These are phyloP conservation scores for Xerophyta viscosa DNA, from an alignment of 106 monocot genomes.

Conservation along the genomic window DNA sequence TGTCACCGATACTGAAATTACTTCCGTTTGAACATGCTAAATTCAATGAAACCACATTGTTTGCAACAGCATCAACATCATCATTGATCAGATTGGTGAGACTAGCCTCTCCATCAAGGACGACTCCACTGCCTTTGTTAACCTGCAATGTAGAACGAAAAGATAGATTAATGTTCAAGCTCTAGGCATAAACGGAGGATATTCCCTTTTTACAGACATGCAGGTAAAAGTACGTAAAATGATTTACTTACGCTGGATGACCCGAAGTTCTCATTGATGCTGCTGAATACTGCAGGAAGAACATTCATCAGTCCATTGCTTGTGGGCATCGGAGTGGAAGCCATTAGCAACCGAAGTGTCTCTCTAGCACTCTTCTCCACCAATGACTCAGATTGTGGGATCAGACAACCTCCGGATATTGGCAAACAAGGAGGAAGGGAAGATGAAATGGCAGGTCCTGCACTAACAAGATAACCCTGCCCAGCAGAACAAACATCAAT, in stretches of 20 bases:
- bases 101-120: no score
- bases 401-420: slow-evolving; percentile 32
- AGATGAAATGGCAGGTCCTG: slow-evolving; percentile 68
- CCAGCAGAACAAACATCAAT: slow-evolving; percentile 86
- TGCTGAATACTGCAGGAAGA: slow-evolving; percentile 38
- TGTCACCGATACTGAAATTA: no score
- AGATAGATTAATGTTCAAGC: no score
- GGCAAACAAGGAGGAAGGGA: slow-evolving; percentile 45
- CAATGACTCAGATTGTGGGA: slow-evolving; percentile 45
- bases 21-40: no score
- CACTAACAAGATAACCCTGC: slow-evolving; percentile 86
- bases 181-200: no score
- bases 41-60: no score
- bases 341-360: slow-evolving; percentile 78
- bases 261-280: slow-evolving; percentile 13
- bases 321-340: slow-evolving; percentile 36
- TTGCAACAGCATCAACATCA: no score
- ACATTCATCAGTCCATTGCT: slow-evolving; percentile 31
- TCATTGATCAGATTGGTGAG: no score
- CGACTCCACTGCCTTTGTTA: no score
- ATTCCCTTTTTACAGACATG: no score
- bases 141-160: no score
- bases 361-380: slow-evolving; percentile 88
- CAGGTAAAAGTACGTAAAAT: not conserved
- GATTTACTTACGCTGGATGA: slow-evolving; percentile 17